A percentile compares a stretch with the other conserved stretches of the same genome.
Conservation (phyloP, 192 early-diverging fungal genomes). For the Coemansia sp. region DNA sequence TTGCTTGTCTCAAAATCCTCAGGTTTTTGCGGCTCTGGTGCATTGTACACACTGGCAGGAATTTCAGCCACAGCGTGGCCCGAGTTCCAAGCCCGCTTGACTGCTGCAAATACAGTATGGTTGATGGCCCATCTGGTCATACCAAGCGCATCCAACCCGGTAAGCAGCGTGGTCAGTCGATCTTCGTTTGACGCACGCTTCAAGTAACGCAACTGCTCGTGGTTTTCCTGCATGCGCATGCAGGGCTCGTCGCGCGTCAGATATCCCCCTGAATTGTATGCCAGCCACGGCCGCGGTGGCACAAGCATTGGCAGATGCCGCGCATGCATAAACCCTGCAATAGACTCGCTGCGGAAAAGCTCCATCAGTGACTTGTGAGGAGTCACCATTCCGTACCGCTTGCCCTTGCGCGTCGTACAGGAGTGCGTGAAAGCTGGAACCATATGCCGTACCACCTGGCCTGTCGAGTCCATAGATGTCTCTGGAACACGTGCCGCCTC, state of each 20-base stretch:
- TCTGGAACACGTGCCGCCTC: conserved; percentile 69
- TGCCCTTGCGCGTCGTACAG: conserved; percentile 60
- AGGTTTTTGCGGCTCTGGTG: conserved; percentile 62
- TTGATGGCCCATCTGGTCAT: conserved; percentile 87
- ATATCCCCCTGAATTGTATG: conserved; percentile 83
- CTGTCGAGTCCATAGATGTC: conserved; percentile 59
- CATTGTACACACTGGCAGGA: conserved; percentile 56
- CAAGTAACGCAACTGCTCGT: conserved; percentile 78
- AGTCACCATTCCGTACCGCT: conserved; percentile 71
- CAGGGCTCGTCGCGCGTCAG: conserved; percentile 66
- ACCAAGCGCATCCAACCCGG: conserved; percentile 85
- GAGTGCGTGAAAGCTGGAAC: conserved; percentile 81
- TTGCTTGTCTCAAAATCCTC: conserved; percentile 62
- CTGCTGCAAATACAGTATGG: conserved; percentile 72
- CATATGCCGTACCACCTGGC: conserved; percentile 55
- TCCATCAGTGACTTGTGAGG: conserved; percentile 68
- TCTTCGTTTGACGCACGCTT: conserved; percentile 73
- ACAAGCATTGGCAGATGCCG: conserved; percentile 92
- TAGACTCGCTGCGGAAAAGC: conserved; percentile 60
- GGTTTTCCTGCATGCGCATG: conserved; percentile 72
- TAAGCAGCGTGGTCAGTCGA: conserved; percentile 65
- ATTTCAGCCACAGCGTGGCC: conserved; percentile 72
- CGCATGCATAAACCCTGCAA: conserved; percentile 64
- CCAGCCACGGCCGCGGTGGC: conserved; percentile 86
- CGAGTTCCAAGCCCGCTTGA: conserved; percentile 86